phyloP scores from a whole-genome alignment of 257 asterid genomes.

The Thymus quinquecostatus region DNA sequence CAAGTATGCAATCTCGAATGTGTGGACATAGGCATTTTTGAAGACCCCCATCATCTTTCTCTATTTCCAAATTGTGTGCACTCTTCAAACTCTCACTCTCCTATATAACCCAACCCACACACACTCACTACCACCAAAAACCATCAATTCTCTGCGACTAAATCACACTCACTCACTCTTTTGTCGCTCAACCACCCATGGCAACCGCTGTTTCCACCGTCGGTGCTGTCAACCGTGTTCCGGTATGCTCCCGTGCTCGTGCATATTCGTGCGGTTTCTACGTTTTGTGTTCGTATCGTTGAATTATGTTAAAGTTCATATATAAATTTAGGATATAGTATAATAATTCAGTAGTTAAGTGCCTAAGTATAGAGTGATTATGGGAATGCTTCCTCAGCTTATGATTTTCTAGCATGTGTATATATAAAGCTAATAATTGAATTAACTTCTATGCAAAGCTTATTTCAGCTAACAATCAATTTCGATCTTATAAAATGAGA shows the following conservation, averaged over 20 bases:
- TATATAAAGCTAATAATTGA: no score
- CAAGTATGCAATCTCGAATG: slow-evolving; percentile 56
- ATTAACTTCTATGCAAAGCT: background rate
- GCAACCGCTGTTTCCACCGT: slow-evolving; percentile 62
- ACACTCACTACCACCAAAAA: background rate
- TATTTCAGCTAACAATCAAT: no score
- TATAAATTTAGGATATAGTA: no score
- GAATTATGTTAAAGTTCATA: background rate
- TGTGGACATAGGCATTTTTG: slow-evolving; percentile 59
- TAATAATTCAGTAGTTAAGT: no score
- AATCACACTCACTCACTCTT: background rate
- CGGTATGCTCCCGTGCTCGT: slow-evolving; percentile 40
- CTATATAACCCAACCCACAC: slow-evolving; percentile 16
- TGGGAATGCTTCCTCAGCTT: no score
- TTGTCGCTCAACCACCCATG: slow-evolving; percentile 33
- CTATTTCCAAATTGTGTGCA: slow-evolving; percentile 38
- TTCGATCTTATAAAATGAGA: no score
- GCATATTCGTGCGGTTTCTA: no score
- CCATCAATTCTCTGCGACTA: background rate
- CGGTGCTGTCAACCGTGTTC: slow-evolving; percentile 62
- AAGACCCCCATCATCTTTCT: slow-evolving; percentile 38
- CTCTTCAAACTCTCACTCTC: slow-evolving; percentile 26
- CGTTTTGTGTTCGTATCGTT: background rate
- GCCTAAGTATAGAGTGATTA: no score
- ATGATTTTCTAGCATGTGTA: no score